phyloP scores from a whole-genome alignment of 1,284 basidiomycete genomes.

The Ceratobasidium sp. region DNA sequence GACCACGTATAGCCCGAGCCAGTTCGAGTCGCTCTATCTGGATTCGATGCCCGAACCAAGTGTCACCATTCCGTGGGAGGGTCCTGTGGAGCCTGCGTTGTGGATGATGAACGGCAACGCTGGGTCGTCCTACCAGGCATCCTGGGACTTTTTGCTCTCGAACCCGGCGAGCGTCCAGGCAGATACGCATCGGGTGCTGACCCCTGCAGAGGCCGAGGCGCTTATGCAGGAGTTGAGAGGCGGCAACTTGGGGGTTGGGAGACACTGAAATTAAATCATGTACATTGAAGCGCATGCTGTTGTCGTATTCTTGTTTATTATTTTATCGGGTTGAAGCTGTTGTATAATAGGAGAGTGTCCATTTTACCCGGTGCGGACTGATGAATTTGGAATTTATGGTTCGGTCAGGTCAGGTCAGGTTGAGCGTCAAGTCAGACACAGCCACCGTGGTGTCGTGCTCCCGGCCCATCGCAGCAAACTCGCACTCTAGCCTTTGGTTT shows the following conservation, averaged over 20 bases:
- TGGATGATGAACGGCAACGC: constrained; percentile 5
- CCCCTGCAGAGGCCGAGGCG: constrained; percentile 9
- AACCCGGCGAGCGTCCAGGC: neutral
- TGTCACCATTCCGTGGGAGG: constrained; percentile 17
- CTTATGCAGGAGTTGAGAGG: constrained; percentile 21
- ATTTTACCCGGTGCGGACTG: neutral
- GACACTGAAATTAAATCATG: neutral
- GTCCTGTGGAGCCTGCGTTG: constrained; percentile 16
- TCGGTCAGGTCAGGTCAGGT: neutral
- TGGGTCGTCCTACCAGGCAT: constrained; percentile 11
- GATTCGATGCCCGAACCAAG: constrained; percentile 21
- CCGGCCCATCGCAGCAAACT: constrained; percentile 1
- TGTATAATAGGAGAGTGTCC: neutral
- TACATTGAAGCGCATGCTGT: neutral
- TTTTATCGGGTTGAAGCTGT: neutral
- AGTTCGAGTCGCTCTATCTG: constrained; percentile 4
- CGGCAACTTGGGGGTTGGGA: neutral
- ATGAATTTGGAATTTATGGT: neutral
- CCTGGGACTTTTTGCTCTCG: constrained; percentile 21
- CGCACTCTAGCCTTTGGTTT: neutral
- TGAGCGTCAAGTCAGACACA: neutral
- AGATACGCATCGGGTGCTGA: constrained; percentile 4
- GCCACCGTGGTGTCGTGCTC: constrained; percentile 10
- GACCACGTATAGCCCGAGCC: neutral
- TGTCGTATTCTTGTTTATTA: neutral